Base-by-base conservation (phyloP, 345 rosid genomes). In the Lagerstroemia speciosa region DNA sequence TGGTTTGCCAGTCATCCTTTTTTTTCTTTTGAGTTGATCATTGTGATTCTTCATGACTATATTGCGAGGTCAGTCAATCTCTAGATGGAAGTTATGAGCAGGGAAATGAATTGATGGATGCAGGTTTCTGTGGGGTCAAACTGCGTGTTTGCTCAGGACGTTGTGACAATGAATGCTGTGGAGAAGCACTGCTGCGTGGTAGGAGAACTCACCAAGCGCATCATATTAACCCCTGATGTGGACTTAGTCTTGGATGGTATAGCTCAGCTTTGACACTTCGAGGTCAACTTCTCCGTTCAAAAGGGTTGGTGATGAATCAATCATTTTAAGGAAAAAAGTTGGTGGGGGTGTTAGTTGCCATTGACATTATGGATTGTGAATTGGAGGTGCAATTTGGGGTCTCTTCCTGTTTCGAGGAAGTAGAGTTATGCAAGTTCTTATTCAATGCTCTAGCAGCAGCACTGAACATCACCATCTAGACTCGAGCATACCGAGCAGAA, bases 51-150 rank as follows among this genome's bases (percentile, higher is more conserved):
- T 48, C 55, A 20, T 19, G 4, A 48, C 24, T 48, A 48, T 48
- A 48, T 3, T 48, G 55, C 24, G 20, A 48, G 55, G 55, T 48
- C n/a, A 48, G 5, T 48, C n/a, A 48, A 3, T 15, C 17, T 41
- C 17, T 41, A 41, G 46, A 3, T 8, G 15, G 46, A 48, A 11
- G 2, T 20, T 17, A 48, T 48, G n/a, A 48, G 55, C 7, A 19
- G 55, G 55, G 20, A 48, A 2, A 20, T 48, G 55, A 20, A 10
- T 19, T 48, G 3, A 48, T 38, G 38, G 38, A 36, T 71, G 83
- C 86, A 93, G 97, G 91, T 89, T 15, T 83, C 83, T 43, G 80
- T 89, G 9, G 93, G 98, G 26, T 76, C 78, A 75, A 83, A 83
- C 72, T 74, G 83, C 16, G 66, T 69, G 67, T 86, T 89, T 81